These are phyloP conservation scores for Thelonectria olida DNA, from an alignment of 2,329 filamentous ascomycete genomes.

Conservation along the genomic window DNA sequence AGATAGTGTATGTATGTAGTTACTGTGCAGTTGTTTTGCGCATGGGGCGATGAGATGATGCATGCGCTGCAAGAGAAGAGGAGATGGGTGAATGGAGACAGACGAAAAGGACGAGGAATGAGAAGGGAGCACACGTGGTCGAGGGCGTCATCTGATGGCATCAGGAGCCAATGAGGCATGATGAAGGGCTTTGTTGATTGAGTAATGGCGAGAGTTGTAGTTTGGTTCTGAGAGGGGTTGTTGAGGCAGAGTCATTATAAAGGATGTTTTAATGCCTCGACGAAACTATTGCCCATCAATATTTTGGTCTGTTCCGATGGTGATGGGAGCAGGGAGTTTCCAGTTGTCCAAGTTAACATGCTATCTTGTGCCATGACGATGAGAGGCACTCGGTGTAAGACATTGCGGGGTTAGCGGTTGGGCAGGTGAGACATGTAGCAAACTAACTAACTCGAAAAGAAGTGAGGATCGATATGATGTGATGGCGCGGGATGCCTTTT, in stretches of 20 bases:
- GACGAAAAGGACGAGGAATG: neutral
- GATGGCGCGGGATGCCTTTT: neutral
- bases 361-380: neutral
- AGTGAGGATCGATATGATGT: neutral
- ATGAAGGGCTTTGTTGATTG: neutral
- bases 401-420: conserved; percentile 10
- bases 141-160: conserved; percentile 3
- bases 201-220: neutral
- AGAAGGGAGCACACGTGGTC: conserved; percentile 9
- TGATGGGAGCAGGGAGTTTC: no score
- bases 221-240: no score
- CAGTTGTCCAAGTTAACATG: no score
- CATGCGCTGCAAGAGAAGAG: no score
- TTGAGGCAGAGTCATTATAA: no score
- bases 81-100: neutral
- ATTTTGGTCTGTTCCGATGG: no score
- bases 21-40: no score
- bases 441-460: no score
- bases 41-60: no score
- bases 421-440: no score
- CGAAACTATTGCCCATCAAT: neutral
- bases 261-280: neutral
- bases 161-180: conserved; percentile 5
- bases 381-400: neutral
- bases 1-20: no score